Conservation (phyloP, 441 rosid genomes). For the Flueggea neowawraea region DNA sequence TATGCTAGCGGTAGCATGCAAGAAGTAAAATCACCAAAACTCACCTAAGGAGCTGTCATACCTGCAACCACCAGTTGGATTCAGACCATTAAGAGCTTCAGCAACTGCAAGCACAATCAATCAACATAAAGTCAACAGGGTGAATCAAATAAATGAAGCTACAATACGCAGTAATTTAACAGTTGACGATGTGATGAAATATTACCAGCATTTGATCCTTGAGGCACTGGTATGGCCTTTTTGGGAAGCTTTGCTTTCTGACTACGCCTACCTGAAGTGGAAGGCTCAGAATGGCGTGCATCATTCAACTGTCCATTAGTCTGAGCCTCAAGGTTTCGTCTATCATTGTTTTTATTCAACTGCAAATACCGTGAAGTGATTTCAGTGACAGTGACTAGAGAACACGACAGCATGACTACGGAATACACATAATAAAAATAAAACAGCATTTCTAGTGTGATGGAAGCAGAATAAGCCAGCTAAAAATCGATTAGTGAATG, state of each 20-base stretch:
- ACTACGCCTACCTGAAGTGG: slow-evolving; percentile 25
- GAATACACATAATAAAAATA: too few species aligned
- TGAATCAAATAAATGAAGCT: neutral
- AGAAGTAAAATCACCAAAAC: neutral
- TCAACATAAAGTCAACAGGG: slow-evolving; percentile 11
- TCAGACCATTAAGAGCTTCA: slow-evolving; percentile 28
- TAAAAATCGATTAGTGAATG: too few species aligned
- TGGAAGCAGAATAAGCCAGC: too few species aligned
- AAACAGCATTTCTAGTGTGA: too few species aligned
- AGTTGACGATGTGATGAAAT: slow-evolving; percentile 1
- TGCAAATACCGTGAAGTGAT: slow-evolving; percentile 17
- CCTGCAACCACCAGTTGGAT: slow-evolving; percentile 50
- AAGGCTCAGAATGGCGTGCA: slow-evolving; percentile 24
- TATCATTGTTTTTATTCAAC: slow-evolving; percentile 30
- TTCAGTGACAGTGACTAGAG: too few species aligned
- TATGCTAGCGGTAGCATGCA: neutral
- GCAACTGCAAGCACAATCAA: slow-evolving; percentile 26
- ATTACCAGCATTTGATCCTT: slow-evolving; percentile 36
- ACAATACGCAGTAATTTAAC: neutral
- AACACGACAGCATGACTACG: too few species aligned
- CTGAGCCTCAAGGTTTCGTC: slow-evolving; percentile 25
- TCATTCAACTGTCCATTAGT: slow-evolving; percentile 18
- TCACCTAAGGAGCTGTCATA: slow-evolving; percentile 78
- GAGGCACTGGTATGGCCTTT: slow-evolving; percentile 25
- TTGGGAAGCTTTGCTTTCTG: slow-evolving; percentile 36